phyloP scores from a whole-genome alignment of 257 asterid species.

The Jasminum sambac region DNA sequence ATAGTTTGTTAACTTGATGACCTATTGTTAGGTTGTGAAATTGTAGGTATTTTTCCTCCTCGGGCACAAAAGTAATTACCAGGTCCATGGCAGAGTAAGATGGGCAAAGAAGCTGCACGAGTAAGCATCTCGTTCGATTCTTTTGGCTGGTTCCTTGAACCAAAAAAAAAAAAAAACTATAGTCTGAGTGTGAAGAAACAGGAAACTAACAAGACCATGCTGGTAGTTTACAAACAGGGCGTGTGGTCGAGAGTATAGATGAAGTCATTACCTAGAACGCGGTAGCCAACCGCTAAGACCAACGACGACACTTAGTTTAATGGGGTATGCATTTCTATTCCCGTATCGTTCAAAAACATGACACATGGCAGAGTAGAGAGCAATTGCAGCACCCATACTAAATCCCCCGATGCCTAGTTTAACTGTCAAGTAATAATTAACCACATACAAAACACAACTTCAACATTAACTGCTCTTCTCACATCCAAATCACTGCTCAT shows the following conservation, averaged over 20 bases:
- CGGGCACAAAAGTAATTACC: constrained; percentile 36
- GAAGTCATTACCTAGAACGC: constrained; percentile 53
- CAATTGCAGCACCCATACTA: constrained; percentile 89
- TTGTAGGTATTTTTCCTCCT: neutral
- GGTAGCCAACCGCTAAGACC: constrained; percentile 94
- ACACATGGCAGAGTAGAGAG: constrained; percentile 78
- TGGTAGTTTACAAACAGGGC: constrained; percentile 11
- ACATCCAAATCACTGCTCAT: too few species aligned
- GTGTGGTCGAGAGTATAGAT: neutral
- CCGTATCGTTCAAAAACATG: constrained; percentile 53
- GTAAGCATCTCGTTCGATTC: constrained; percentile 48
- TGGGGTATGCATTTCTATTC: constrained; percentile 50
- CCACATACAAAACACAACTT: neutral
- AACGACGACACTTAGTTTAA: constrained; percentile 51
- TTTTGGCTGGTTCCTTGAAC: constrained; percentile 59
- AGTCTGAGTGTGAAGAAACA: constrained; percentile 23
- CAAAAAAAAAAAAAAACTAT: constrained; percentile 21
- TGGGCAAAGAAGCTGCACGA: constrained; percentile 71
- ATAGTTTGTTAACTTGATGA: neutral
- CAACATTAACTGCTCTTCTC: too few species aligned
- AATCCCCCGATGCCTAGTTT: constrained; percentile 85
- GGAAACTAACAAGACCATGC: constrained; percentile 14
- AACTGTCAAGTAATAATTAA: constrained; percentile 41
- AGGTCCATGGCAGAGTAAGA: constrained; percentile 80
- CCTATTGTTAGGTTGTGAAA: neutral